Base-by-base conservation (phyloP, 2,329 filamentous ascomycete genomes). In the Sporothrix sp. region DNA sequence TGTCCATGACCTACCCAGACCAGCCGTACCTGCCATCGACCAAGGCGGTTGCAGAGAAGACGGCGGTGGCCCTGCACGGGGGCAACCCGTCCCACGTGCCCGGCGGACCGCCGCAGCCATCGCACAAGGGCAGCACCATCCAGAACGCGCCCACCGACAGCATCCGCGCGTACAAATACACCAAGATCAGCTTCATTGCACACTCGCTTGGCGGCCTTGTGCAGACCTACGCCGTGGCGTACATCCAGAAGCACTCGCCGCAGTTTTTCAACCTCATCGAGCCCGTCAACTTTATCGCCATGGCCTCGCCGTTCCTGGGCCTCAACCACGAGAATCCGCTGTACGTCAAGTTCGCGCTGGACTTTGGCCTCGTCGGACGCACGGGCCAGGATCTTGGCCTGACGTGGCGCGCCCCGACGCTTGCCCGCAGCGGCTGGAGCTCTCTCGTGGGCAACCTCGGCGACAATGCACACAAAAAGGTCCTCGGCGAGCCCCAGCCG, bases 241-340 rank as follows among this genome's bases (percentile, higher is more conserved):
- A 97, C 64, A 95, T 97, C 40, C 86, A 96, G 60, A 96, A 96
- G 63, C 89, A 97, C 64, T 95, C 88, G 0, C 91, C 91, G 1
- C 71, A 83, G 9, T 97, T 97, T 64, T 97, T 97, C 60, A 77
- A 90, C 45, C 71, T 81, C 5, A 95, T 96, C 59, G 78, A 81
- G 56, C 91, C 91, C 0, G 73, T 95, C 63, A 96, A 96, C 63
- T 97, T 97, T 62, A 84, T 97, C 57, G 76, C 85, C 25, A 71
- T 97, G 58, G 90, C 91, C 14, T 84, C 90, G 1, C 91, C 91
- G 0, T 88, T 96, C 58, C 70, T 97, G 1, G 91, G 91, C 0
- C 71, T 97, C 33, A 97, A 91, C 66, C 96, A 98, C 63, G 93
- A 98, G 63, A 98, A 98, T 59, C 93, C 93, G 0, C 75, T 97